Conservation (phyloP, 1,284 basidiomycete species). For the Ustilago esculenta region DNA sequence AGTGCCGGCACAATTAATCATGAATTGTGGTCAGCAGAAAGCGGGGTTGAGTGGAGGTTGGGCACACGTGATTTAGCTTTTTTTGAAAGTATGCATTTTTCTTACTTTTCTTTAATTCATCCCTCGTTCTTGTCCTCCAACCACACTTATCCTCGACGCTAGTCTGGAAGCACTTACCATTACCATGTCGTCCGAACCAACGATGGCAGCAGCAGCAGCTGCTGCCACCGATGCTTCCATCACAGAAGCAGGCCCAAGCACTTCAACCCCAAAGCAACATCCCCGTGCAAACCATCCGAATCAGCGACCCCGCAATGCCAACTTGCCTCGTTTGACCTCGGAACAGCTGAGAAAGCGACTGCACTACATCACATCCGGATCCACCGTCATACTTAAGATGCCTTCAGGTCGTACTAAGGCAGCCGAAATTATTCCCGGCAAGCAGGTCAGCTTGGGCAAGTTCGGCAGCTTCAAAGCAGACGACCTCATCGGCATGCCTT, state of each 20-base stretch:
- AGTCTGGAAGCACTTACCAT: no score
- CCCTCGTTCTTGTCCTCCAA: no score
- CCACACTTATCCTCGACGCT: no score
- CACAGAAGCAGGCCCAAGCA: constrained; percentile 23
- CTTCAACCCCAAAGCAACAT: constrained; percentile 10
- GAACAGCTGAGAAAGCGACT: constrained; percentile 43
- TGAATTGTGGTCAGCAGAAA: no score
- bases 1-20: no score
- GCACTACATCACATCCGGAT: constrained; percentile 44
- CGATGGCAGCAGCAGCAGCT: not conserved
- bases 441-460: constrained; percentile 63
- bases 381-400: constrained; percentile 55
- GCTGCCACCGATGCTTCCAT: not conserved
- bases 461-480: constrained; percentile 64
- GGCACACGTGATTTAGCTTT: constrained; percentile 13
- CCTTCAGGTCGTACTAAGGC: constrained; percentile 60
- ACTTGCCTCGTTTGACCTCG: constrained; percentile 29
- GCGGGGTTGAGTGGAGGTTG: constrained; percentile 3
- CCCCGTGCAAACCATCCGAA: constrained; percentile 11
- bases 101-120: not conserved
- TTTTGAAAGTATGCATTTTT: constrained; percentile 3
- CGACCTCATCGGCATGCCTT: constrained; percentile 64
- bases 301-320: constrained; percentile 19
- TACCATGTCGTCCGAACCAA: not conserved
- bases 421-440: constrained; percentile 52